A percentile compares a stretch with the other conserved stretches of the same genome.
Evolutionary conservation across 202 grass and related monocot genomes (phyloP).

Genomic region (Sporobolus alterniflorus): DNA sequence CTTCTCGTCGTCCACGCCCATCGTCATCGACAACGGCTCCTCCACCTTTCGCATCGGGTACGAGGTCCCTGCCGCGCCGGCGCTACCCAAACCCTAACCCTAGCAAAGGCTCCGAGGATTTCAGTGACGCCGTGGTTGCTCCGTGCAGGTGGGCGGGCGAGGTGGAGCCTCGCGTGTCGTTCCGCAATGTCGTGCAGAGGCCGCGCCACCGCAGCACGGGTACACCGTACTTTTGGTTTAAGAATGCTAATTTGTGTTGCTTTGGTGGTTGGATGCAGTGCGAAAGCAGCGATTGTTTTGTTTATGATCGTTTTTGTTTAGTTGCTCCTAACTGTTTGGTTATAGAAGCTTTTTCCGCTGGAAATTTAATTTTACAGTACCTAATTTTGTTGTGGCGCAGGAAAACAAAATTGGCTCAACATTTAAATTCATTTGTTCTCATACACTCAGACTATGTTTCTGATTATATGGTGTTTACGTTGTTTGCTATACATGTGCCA

Average conservation of each 20-base stretch:
- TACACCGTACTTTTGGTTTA: constrained; percentile 10
- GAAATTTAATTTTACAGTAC: neutral
- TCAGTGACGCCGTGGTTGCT: constrained; percentile 2
- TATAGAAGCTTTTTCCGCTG: constrained; percentile 3
- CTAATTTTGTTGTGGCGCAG: neutral
- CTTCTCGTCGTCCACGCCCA: constrained; percentile 69
- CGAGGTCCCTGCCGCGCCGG: neutral
- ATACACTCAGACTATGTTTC: neutral
- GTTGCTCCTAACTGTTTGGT: neutral
- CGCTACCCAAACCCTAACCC: constrained; percentile 57
- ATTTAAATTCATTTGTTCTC: neutral
- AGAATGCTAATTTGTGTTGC: neutral
- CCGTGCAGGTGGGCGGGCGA: constrained; percentile 91
- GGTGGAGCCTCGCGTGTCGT: constrained; percentile 74
- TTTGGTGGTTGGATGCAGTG: neutral
- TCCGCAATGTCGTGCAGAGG: constrained; percentile 88
- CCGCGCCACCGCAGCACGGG: constrained; percentile 86
- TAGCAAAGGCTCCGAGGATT: neutral
- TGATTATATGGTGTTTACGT: neutral
- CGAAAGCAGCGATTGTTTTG: neutral
- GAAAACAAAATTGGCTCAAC: neutral
- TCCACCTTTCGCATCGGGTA: constrained; percentile 95
- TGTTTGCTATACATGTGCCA: neutral
- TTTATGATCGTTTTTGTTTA: neutral
- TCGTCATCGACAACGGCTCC: constrained; percentile 96